Base-by-base conservation (phyloP, 2,329 filamentous ascomycete genomes). In the Cercospora beticola region DNA sequence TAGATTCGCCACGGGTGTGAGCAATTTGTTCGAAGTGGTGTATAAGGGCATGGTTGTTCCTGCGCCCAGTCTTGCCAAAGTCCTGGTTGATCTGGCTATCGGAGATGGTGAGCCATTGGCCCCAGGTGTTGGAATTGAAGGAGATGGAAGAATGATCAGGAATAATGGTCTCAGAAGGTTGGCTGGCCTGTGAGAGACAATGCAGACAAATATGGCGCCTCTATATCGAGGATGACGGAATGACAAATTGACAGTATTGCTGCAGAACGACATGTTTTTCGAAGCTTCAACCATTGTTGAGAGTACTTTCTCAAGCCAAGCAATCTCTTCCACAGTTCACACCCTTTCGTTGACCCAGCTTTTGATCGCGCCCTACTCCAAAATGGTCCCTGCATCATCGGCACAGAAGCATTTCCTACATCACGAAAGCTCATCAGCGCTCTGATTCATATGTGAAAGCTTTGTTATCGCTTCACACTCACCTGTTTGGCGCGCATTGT, bases 81-180 rank as follows among this genome's bases (percentile, higher is more conserved):
- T 84, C 28, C 74, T 86, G 71, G 81, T 83, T 0, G 80, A 83
- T 61, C 74, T 88, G 71, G 85, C 85, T 5, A 78, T 82, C 73
- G 81, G 83, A 6, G 81, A 84, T 72, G 83, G 83, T 0, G 75
- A 78, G 63, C 78, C 78, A 49, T 36, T 85, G 21, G 68, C 78
- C 26, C 79, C 78, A 0, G 76, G 74, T 5, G 26, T 33, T 9
- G 81, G 78, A 23, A 75, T 83, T 4, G 75, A 79, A 46, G 77
- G 77, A 60, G 80, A 80, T 30, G 83, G 79, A 12, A 75, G 78
- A 23, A 65, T 80, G 60, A 54, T 83, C 43, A 71, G 76, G 6
- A 84, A 84, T 74, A 71, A 71, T 23, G 82, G 76, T 2, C 70
- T 84, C 12, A 78, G 82, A 70, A 77, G 79, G 57, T 67, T 84